Evolutionary conservation across 2,329 filamentous ascomycete genomes (phyloP).

Genomic region (Ophiocordyceps camponoti-rufipedis): DNA sequence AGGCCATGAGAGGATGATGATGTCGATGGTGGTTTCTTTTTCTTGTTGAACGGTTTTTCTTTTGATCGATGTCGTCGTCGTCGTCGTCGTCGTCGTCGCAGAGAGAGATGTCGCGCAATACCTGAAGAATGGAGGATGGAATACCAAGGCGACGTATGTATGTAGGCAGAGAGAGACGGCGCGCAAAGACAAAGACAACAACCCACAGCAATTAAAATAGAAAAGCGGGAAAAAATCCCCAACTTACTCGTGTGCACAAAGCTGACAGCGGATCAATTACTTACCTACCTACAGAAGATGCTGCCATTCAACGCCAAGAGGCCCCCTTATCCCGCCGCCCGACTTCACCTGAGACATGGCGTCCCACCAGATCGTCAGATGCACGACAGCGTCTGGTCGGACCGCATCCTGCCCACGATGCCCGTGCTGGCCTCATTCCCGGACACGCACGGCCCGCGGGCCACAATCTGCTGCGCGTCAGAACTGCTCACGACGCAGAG

Average conservation of each 20-base stretch:
- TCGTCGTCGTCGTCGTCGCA: too few species aligned
- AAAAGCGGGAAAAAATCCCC: background rate
- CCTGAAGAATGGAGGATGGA: too few species aligned
- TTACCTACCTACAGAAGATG: background rate
- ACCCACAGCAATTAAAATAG: background rate
- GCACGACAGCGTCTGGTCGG: constrained; percentile 56
- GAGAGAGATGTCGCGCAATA: too few species aligned
- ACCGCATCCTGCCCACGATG: constrained; percentile 43
- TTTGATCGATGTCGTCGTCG: too few species aligned
- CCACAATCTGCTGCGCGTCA: constrained; percentile 36
- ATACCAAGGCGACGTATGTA: too few species aligned
- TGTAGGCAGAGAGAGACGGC: too few species aligned
- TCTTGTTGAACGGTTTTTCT: background rate
- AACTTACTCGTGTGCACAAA: background rate
- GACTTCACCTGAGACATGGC: background rate
- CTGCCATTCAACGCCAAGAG: background rate
- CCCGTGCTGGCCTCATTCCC: constrained; percentile 47
- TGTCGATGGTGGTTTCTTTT: background rate
- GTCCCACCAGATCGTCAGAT: constrained; percentile 9
- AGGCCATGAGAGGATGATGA: background rate
- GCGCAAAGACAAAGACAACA: background rate
- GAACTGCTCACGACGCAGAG: background rate
- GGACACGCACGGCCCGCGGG: constrained; percentile 55
- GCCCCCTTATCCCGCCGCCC: background rate
- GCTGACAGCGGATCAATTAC: background rate